phyloP scores from a whole-genome alignment of 2,329 filamentous ascomycete species.

The Epichloe brachyelytri region DNA sequence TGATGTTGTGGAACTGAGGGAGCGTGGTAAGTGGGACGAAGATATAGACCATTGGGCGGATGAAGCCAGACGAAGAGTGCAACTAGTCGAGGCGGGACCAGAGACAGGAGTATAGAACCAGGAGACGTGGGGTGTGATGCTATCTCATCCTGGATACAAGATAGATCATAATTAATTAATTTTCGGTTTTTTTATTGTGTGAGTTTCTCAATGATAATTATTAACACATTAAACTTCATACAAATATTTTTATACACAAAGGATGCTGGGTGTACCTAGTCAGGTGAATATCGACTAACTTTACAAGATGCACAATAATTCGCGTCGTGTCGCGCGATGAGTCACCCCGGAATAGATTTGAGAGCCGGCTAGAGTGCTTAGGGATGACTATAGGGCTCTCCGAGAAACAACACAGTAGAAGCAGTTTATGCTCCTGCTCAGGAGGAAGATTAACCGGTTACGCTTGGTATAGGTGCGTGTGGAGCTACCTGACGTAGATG shows the following conservation, averaged over 20 bases:
- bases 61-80: slow-evolving; percentile 26
- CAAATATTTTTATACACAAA: too few relatives aligned
- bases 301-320: too few relatives aligned
- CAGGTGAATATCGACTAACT: too few relatives aligned
- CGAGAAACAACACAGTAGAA: too few relatives aligned
- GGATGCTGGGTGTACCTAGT: too few relatives aligned
- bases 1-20: slow-evolving; percentile 30
- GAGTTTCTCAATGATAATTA: not conserved
- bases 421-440: too few relatives aligned
- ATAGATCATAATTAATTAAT: slow-evolving; percentile 1
- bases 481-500: not conserved
- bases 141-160: slow-evolving; percentile 19
- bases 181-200: not conserved
- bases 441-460: too few relatives aligned
- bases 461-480: not conserved
- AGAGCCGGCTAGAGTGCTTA: too few relatives aligned
- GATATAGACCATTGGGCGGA: slow-evolving; percentile 20
- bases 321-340: too few relatives aligned
- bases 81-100: slow-evolving; percentile 23
- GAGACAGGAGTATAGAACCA: slow-evolving; percentile 16
- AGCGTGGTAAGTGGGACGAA: slow-evolving; percentile 28
- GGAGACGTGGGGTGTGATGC: slow-evolving; percentile 13
- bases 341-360: too few relatives aligned
- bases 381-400: too few relatives aligned
- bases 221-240: too few relatives aligned